phyloP scores from a whole-genome alignment of 1,139 yeast species.

The Diutina mesorugosa region DNA sequence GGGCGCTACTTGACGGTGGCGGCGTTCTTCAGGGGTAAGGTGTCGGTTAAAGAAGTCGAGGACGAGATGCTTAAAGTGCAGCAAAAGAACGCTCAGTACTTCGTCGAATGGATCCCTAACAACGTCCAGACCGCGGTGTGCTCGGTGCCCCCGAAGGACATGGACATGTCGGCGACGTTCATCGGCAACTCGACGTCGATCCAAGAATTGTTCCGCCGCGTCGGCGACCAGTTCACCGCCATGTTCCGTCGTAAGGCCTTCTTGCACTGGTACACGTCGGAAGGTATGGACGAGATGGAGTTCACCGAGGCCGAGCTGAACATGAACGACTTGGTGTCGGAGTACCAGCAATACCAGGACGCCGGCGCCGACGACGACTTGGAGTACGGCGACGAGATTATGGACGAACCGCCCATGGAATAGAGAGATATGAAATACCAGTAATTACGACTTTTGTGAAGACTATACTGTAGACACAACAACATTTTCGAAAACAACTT shows the following conservation, averaged over 20 bases:
- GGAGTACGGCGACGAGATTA: conserved; percentile 44
- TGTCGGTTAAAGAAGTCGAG: conserved; percentile 83
- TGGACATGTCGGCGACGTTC: conserved; percentile 84
- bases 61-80: conserved; percentile 85
- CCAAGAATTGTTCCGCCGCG: conserved; percentile 81
- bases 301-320: conserved; percentile 74
- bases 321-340: conserved; percentile 78
- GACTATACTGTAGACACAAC: neutral
- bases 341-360: conserved; percentile 88
- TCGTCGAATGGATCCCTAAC: conserved; percentile 96
- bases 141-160: conserved; percentile 76
- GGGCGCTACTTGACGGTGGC: conserved; percentile 93
- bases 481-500: too few relatives aligned
- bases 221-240: conserved; percentile 80
- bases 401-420: conserved; percentile 1
- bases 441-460: neutral
- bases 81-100: conserved; percentile 65
- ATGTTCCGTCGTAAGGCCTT: conserved; percentile 92
- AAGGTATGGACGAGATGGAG: conserved; percentile 94
- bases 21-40: conserved; percentile 88
- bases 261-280: conserved; percentile 91
- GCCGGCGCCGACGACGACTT: conserved; percentile 63
- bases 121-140: conserved; percentile 91
- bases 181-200: conserved; percentile 88
- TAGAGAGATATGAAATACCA: neutral